A percentile compares a stretch with the other conserved stretches of the same genome.
phyloP scores from a whole-genome alignment of 139 green algal genomes.

The Chlamydomonas incerta region DNA sequence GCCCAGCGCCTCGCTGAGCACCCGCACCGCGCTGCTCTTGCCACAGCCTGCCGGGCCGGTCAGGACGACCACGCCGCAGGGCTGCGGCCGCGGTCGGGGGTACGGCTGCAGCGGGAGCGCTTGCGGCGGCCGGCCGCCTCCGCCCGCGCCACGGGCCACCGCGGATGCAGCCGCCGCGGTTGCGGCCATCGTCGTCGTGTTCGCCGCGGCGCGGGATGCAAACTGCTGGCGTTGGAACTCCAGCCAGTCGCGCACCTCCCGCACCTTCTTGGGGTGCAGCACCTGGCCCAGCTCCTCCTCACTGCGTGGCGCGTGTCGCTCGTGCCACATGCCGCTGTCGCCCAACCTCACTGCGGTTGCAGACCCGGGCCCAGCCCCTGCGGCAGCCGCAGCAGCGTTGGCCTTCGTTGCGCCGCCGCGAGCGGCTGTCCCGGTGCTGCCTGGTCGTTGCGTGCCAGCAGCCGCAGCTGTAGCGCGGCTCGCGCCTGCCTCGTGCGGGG shows the following conservation, averaged over 20 bases:
- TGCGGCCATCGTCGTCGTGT: background rate
- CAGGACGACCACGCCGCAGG: conserved; percentile 25
- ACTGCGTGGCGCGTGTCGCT: conserved; percentile 62
- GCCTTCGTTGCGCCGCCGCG: no score
- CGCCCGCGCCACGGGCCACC: background rate
- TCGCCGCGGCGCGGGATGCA: background rate
- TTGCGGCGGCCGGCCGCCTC: background rate
- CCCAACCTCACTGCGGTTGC: no score
- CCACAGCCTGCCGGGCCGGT: conserved; percentile 78
- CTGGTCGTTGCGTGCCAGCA: no score
- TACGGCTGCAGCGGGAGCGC: background rate
- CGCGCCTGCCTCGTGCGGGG: no score
- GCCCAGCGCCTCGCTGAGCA: conserved; percentile 64
- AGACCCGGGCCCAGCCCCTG: no score
- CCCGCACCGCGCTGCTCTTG: conserved; percentile 71
- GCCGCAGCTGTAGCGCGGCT: no score
- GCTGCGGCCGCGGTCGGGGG: background rate
- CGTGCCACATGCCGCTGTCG: conserved; percentile 55
- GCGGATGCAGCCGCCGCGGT: background rate
- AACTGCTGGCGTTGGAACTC: conserved; percentile 47
- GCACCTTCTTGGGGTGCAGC: conserved; percentile 81
- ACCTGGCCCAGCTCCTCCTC: conserved; percentile 60
- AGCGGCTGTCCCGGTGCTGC: no score
- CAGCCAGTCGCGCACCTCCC: conserved; percentile 75
- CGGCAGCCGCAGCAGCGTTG: no score